Base-by-base conservation (phyloP, 805 yeast genomes). In the Schwanniomyces occidentalis region DNA sequence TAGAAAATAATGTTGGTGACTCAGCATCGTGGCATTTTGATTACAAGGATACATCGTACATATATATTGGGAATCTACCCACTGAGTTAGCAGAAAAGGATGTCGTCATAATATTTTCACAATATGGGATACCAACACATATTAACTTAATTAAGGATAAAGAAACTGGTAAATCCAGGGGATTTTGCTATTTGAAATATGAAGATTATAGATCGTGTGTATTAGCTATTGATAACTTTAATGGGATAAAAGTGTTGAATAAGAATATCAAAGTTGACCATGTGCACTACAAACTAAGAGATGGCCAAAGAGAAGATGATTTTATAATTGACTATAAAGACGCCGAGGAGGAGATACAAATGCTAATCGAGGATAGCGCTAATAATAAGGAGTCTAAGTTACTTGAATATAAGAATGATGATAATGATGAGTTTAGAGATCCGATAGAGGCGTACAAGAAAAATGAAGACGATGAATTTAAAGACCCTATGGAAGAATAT, bases 21-120 rank as follows among this genome's bases (percentile, higher is more conserved):
- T 60, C 67, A 4, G 86, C 84, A 0, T 88, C 96, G 5, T 91
- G 98, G 98, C 98, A 91, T 55, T 71, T 78, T 40, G 95, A 90
- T 45, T 88, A 80, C 52, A 64, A 63, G 16, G 90, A 88, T 44
- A 75, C 91, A 0, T 80, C 91, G 1, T 88, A 81, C 52, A 68
- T 90, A 1, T 85, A 69, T 50, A 78, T 91, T n/a, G 91, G 95
- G 1, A 78, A 82, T 4, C 56, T 91, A 8, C 81, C 88, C 7
- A 60, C 51, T 10, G 76, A 76, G 20, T 55, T 88, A 17, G 78
- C 77, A 6, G 96, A 88, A 52, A 78, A 80, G 30, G 97, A 91
- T 53, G 57, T 91, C 0, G 50, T 89, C 5, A 73, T 79, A 0
- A 76, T 90, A 20, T 91, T 91, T 54, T 84, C 95, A 2, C 97